Evolutionary conservation across 2,329 filamentous ascomycete genomes (phyloP), one percentile per base, ranked within the genome.

Genomic region (Arthrobotrys entomopaga): DNA sequence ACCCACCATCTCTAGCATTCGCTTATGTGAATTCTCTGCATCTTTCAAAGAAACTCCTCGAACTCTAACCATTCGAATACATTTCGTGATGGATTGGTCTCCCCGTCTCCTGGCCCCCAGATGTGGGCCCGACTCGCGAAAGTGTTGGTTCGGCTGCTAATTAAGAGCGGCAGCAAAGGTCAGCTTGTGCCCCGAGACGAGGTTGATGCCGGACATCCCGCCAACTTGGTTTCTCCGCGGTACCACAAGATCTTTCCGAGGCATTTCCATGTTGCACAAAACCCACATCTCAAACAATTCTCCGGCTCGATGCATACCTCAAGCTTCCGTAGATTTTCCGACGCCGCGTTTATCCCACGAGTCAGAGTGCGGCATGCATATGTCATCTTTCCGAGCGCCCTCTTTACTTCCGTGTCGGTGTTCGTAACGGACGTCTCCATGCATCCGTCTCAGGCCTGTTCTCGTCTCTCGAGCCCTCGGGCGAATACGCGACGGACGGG

Each of bases 141-240:
- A 15, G 49, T 43, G 29, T 53, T 65, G 50, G 34, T 22, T 57
- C 65, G 65, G 65, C 49, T 61, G 52, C 16, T 57, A 38, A 10
- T n/a, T 57, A 38, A 10, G 22, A 40, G 42, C 65, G 64, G 64
- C 46, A 67, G n/a, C 16, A n/a, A 10, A 57, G 6, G 34, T 13
- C 20, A 24, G 24, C 4, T n/a, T n/a, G n/a, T 20, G 11, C 67
- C 46, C 53, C 67, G 67, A 72, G 67, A 72, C 67, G 67, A 65
- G 67, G 48, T 15, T 13, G 2, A 15, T 19, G 5, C 13, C 6
- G 5, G 3, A 46, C 42, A 5, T 19, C 42, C 42, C 42, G 7
- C 26, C 15, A 57, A 40, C 46, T 10, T n/a, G 1, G 38, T 46
- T 42, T 65, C 63, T 58, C 54, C 54, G 29, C 48, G 40, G 11